Evolutionary conservation across 1,284 basidiomycete genomes (phyloP).

Genomic region (Tilletia indica): DNA sequence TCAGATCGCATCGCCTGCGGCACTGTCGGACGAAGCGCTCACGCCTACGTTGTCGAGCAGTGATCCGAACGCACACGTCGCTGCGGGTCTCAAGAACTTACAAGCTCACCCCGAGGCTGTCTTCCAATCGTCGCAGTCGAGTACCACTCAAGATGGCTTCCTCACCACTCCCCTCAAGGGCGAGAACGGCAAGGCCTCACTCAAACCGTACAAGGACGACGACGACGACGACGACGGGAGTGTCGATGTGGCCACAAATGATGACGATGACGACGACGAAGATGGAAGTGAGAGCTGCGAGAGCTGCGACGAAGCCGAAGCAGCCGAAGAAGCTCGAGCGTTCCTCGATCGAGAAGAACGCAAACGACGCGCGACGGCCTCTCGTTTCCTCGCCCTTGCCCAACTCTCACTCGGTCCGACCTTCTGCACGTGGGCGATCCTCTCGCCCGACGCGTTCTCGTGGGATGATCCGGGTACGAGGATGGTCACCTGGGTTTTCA

Average conservation of each 20-base stretch:
- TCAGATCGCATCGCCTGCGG: not conserved
- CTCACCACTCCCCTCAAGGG: too few species aligned
- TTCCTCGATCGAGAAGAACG: slow-evolving; percentile 1
- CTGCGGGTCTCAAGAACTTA: not conserved
- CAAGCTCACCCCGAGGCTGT: not conserved
- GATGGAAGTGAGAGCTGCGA: not conserved
- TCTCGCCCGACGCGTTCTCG: slow-evolving; percentile 23
- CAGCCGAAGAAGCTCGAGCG: not conserved
- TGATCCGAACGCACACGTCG: not conserved
- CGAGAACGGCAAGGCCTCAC: too few species aligned
- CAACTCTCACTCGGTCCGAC: slow-evolving; percentile 43
- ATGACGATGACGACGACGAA: not conserved
- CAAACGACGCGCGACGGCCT: not conserved
- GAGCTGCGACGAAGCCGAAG: slow-evolving; percentile 12
- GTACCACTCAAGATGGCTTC: too few species aligned
- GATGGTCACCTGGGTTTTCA: slow-evolving; percentile 25
- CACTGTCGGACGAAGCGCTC: not conserved
- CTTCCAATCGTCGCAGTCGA: too few species aligned
- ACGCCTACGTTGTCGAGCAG: not conserved
- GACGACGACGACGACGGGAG: not conserved
- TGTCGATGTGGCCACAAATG: not conserved
- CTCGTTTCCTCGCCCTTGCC: slow-evolving; percentile 15
- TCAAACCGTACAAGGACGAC: not conserved
- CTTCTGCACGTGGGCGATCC: slow-evolving; percentile 43
- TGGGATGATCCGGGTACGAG: slow-evolving; percentile 4